Conservation (phyloP, 768 basidiomycete genomes). For the Suillus lakei region DNA sequence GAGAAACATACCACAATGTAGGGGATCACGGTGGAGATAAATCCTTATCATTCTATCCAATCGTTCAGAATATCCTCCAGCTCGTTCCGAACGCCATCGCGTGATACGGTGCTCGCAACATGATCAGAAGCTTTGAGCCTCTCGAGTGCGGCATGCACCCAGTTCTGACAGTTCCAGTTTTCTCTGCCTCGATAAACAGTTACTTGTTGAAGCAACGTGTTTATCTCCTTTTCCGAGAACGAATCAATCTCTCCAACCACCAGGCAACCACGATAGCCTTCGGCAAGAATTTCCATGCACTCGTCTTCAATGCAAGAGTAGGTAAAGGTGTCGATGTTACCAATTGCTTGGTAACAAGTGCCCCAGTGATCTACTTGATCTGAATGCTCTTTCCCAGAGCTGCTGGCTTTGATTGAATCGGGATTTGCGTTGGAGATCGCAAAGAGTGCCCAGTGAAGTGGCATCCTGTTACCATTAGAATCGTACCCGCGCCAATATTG, state of each 20-base stretch:
- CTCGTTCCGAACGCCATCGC: constrained; percentile 23
- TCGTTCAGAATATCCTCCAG: constrained; percentile 29
- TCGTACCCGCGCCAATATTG: constrained; percentile 35
- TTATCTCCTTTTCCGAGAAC: constrained; percentile 17
- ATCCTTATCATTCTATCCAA: constrained; percentile 24
- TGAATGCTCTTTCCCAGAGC: constrained; percentile 24
- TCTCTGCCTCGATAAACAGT: constrained; percentile 28
- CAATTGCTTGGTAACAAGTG: constrained; percentile 33
- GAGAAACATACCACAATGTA: neutral
- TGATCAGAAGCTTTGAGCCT: constrained; percentile 22
- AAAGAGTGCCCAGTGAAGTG: constrained; percentile 37
- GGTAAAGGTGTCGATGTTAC: constrained; percentile 33
- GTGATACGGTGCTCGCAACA: constrained; percentile 23
- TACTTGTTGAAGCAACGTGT: constrained; percentile 29
- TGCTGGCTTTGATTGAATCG: constrained; percentile 25
- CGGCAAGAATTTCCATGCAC: constrained; percentile 35
- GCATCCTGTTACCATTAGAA: constrained; percentile 23
- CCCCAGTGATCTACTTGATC: constrained; percentile 35
- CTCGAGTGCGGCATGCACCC: constrained; percentile 31
- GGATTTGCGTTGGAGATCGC: constrained; percentile 28
- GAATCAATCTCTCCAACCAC: constrained; percentile 25
- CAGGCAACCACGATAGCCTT: constrained; percentile 35
- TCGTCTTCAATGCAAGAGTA: constrained; percentile 32
- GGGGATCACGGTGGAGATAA: neutral
- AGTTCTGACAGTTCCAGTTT: constrained; percentile 39